Evolutionary conservation across 257 asterid genomes (phyloP), one percentile per base, ranked within the genome.

Genomic region (Solanum ahanhuiri): DNA sequence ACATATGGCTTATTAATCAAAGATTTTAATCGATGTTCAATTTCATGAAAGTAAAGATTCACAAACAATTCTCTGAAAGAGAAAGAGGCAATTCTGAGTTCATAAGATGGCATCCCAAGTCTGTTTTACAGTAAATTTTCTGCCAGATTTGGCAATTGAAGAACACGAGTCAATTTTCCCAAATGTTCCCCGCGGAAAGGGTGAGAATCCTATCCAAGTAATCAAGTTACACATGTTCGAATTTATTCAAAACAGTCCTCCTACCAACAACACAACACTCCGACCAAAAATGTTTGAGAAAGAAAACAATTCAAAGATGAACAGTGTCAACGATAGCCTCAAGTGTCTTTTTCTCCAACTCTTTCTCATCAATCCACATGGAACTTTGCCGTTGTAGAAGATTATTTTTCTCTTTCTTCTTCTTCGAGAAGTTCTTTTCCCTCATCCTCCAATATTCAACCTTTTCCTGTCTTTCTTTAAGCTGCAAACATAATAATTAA

Each of bases 391-490:
- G 88, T 10, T 90, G 94, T 70, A 89, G 25, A 87, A 90, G 89
- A 88, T 95, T 94, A 1, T 83, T 91, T 92, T 93, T 91, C 89
- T 88, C 92, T 83, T 87, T 86, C 92, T 92, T 91, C 90, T 81
- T 88, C 92, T 94, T 95, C 85, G 88, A 81, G 69, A 91, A 30
- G 60, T 89, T 87, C 86, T 87, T 89, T 81, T 89, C 95, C 86
- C 96, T 93, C 90, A 86, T 93, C 86, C 93, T 94, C 98, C 98
- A 95, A 57, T 93, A 93, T 83, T 94, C 97, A 71, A 93, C 95
- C 93, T 94, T 94, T 85, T 92, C 93, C 72, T 90, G 96, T 89
- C 97, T 90, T 86, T 95, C 98, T 91, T 92, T 94, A 89, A 89
- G 85, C 98, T 95, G 93, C 91, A 48, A 9, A 25, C 76, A 60